Evolutionary conservation across 306 rosid genomes (phyloP).

Genomic region (Acacia confusa): DNA sequence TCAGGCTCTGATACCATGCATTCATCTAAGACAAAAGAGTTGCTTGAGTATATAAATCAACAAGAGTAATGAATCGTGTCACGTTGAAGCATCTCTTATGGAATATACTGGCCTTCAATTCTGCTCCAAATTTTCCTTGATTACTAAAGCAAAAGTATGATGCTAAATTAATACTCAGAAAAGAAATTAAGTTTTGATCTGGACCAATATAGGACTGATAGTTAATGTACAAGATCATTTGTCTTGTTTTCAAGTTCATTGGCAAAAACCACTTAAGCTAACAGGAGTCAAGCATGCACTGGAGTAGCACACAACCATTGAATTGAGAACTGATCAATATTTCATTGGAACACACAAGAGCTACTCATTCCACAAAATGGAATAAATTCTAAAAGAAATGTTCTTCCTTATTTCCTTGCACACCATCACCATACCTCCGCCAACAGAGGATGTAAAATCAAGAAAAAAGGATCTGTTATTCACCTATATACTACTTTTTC

Average conservation of each 20-base stretch:
- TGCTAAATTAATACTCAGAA: background rate
- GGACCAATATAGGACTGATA: background rate
- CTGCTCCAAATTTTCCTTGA: background rate
- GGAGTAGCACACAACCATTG: background rate
- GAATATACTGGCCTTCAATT: background rate
- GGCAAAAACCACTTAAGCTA: background rate
- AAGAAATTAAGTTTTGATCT: background rate
- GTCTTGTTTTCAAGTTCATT: background rate
- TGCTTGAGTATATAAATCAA: background rate
- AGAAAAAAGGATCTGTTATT: background rate
- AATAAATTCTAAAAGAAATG: background rate
- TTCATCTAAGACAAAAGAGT: background rate
- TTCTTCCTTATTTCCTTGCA: background rate
- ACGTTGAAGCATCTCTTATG: background rate
- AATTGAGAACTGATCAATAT: background rate
- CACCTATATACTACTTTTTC: background rate
- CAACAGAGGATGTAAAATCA: background rate
- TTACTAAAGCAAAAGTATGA: background rate
- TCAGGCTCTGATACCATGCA: background rate
- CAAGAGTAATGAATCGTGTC: background rate
- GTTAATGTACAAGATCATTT: background rate
- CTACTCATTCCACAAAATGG: background rate
- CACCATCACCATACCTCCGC: background rate
- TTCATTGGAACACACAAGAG: background rate
- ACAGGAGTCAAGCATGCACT: background rate